Evolutionary conservation across 176 grass and related monocot genomes (phyloP).

Genomic region (Urochloa ruziziensis): DNA sequence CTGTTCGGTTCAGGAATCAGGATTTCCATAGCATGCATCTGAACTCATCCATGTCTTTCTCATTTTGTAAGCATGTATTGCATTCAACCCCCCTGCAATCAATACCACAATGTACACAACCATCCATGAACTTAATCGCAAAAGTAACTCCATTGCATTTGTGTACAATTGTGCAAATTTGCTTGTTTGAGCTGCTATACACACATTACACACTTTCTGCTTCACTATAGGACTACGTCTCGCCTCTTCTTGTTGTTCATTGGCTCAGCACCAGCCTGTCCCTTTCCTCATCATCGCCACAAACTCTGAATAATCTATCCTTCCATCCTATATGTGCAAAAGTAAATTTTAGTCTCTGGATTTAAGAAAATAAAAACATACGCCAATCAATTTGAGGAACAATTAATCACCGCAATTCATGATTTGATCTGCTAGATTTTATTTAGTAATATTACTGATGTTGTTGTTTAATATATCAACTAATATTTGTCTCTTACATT

Average conservation of each 20-base stretch:
- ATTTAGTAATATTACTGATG: not conserved
- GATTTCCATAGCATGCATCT: too few relatives aligned
- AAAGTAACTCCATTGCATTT: not conserved
- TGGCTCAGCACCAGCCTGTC: constrained; percentile 17
- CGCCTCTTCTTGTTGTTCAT: constrained; percentile 41
- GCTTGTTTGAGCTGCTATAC: constrained; percentile 18
- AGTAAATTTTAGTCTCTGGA: not conserved
- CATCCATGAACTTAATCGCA: not conserved
- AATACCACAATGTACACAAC: constrained; percentile 15
- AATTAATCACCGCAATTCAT: not conserved
- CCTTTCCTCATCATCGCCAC: constrained; percentile 61
- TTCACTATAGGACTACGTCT: constrained; percentile 38
- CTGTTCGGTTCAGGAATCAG: not conserved
- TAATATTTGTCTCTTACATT: constrained; percentile 49
- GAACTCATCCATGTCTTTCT: not conserved
- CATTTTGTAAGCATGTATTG: too few relatives aligned
- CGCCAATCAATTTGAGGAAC: not conserved
- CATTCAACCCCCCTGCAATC: too few relatives aligned
- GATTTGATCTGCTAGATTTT: not conserved
- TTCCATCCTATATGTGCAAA: constrained; percentile 59
- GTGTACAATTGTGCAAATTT: constrained; percentile 10
- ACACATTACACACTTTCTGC: not conserved
- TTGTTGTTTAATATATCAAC: not conserved
- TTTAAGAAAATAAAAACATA: not conserved
- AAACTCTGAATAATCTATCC: constrained; percentile 66